Percentiles rank a stretch among this genome's conserved stretches.
phyloP scores from a whole-genome alignment of 257 asterid genomes.

The Vinca minor region DNA sequence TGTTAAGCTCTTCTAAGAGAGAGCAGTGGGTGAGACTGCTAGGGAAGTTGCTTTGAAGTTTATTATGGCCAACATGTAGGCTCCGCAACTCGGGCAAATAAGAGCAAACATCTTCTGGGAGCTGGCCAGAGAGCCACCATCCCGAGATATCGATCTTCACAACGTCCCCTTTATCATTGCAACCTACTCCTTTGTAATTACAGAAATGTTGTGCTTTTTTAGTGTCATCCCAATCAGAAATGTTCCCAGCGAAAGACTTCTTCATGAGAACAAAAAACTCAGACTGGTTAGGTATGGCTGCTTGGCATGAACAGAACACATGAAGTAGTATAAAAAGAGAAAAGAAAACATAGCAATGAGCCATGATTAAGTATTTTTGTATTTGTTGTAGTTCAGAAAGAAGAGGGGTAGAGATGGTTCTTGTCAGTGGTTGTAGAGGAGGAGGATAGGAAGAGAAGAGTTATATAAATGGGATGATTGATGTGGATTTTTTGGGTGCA shows the following conservation, averaged over 20 bases:
- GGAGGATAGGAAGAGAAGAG: conserved; percentile 26
- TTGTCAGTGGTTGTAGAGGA: conserved; percentile 25
- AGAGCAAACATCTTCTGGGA: conserved; percentile 54
- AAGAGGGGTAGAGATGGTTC: conserved; percentile 10
- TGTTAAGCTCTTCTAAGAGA: conserved; percentile 45
- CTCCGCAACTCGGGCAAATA: conserved; percentile 46
- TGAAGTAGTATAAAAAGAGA: conserved; percentile 23
- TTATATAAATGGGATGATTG: conserved; percentile 50
- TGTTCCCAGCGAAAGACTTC: conserved; percentile 35
- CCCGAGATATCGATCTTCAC: conserved; percentile 47
- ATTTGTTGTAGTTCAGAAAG: background rate
- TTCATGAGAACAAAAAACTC: conserved; percentile 43
- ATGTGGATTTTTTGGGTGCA: conserved; percentile 35
- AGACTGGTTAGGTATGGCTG: conserved; percentile 23
- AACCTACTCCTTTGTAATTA: conserved; percentile 47
- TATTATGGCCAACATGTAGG: conserved; percentile 46
- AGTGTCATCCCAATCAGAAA: conserved; percentile 40
- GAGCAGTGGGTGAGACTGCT: conserved; percentile 48
- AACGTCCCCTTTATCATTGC: conserved; percentile 42
- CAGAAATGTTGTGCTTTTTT: conserved; percentile 25
- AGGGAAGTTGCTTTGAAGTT: conserved; percentile 46
- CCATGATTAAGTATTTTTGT: conserved; percentile 25
- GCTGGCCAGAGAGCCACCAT: conserved; percentile 54
- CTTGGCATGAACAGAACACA: conserved; percentile 18
- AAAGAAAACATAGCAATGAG: conserved; percentile 20